A percentile compares a stretch with the other conserved stretches of the same genome.
These are phyloP conservation scores for Polyporus tsugae DNA, from an alignment of 1,284 basidiomycete genomes.

Conservation along the genomic window DNA sequence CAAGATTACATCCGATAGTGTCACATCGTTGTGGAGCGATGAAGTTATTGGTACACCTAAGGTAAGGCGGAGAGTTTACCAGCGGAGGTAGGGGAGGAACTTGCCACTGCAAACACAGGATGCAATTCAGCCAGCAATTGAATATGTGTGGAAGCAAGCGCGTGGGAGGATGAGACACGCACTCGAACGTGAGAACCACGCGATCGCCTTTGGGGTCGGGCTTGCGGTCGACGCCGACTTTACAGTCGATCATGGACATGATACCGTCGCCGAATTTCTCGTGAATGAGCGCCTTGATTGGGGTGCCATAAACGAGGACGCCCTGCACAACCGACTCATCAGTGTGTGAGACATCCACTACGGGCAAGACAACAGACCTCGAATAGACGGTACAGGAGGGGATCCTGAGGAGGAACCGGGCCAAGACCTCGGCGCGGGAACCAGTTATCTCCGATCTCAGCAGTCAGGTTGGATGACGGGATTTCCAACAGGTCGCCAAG, in stretches of 20 bases:
- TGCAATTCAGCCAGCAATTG: conserved; percentile 9
- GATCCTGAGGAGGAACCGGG: conserved; percentile 77
- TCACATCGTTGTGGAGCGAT: neutral
- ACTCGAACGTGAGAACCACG: conserved; percentile 86
- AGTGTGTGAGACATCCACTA: neutral
- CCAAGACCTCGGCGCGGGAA: conserved; percentile 78
- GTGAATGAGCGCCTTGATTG: conserved; percentile 87
- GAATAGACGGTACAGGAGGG: conserved; percentile 86
- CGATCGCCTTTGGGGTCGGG: conserved; percentile 85
- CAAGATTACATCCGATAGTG: neutral
- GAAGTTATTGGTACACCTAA: neutral
- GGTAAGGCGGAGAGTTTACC: conserved; percentile 46
- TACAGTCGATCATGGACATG: conserved; percentile 92
- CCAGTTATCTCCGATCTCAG: conserved; percentile 70
- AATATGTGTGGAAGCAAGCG: neutral
- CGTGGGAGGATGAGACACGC: conserved; percentile 44
- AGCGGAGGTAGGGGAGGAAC: conserved; percentile 75
- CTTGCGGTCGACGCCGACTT: conserved; percentile 77
- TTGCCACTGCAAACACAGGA: conserved; percentile 59
- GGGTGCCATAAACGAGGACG: conserved; percentile 82
- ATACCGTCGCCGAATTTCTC: conserved; percentile 95
- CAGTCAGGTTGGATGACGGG: conserved; percentile 48
- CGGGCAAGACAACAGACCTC: conserved; percentile 60
- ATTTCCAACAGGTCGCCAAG: conserved; percentile 63
- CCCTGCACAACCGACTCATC: conserved; percentile 48